phyloP scores from a whole-genome alignment of 257 asterid genomes.

The Solanum ahanhuiri region DNA sequence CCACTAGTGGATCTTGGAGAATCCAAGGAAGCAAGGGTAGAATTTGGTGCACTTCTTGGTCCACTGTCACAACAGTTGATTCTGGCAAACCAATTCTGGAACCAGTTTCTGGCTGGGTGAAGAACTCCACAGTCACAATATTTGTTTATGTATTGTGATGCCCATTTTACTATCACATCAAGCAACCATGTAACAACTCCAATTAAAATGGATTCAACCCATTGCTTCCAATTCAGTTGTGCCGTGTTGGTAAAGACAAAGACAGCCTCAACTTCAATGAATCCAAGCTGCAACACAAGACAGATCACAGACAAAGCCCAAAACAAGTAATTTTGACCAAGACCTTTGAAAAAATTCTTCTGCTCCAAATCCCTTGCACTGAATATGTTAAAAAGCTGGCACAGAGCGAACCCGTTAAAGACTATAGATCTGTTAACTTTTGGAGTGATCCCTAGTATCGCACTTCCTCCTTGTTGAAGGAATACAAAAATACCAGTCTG shows the following conservation, averaged over 20 bases:
- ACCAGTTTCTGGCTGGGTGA: background rate
- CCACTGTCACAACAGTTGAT: background rate
- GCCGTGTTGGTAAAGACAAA: background rate
- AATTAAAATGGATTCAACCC: background rate
- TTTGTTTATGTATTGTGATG: background rate
- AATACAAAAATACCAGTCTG: slow-evolving; percentile 11
- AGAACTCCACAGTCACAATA: background rate
- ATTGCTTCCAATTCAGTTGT: background rate
- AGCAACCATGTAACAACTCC: background rate
- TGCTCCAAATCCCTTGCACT: background rate
- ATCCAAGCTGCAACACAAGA: background rate
- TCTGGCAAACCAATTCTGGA: background rate
- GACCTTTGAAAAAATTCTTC: background rate
- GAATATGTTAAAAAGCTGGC: background rate
- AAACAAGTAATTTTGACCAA: background rate
- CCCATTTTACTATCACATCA: background rate
- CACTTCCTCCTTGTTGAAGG: slow-evolving; percentile 16
- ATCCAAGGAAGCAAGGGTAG: background rate
- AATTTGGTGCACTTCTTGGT: background rate
- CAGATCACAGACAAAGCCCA: background rate
- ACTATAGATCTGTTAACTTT: background rate
- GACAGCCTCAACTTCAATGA: background rate
- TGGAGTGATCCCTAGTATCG: background rate
- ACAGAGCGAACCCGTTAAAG: slow-evolving; percentile 5
- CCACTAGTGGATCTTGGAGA: background rate